Evolutionary conservation across 768 basidiomycete species (phyloP), one percentile per base, ranked within the genome.

Genomic region (Ramaria rubella): DNA sequence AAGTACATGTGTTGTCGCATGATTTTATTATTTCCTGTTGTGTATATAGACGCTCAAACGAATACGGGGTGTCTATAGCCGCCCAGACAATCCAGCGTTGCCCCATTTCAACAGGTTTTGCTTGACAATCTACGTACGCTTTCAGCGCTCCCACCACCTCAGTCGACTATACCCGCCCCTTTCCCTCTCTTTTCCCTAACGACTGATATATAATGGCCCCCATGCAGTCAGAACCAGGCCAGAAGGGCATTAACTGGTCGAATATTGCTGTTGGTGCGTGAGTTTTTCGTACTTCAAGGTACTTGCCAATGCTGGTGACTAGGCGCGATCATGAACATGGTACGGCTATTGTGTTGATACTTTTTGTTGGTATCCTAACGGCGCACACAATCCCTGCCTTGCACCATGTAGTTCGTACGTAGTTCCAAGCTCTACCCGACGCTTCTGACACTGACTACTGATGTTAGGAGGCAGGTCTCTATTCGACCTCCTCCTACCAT

Each of bases 291-390:
- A 44, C 36, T 59, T 59, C 52, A 21, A 15, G 23, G 33, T 29
- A 53, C 62, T 58, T 58, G 68, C 52, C 59, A 63, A 61, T 53
- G 48, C 60, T 59, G 55, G 58, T 42, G 40, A 57, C 61, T 58
- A 93, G 94, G 94, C 73, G 94, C 77, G 59, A 92, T 96, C 67
- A 97, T 98, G 95, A 97, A 97, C 79, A 90, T 99, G 90, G 93
- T 95, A 75, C 65, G 64, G 68, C 58, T 51, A 61, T 61, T 44
- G 44, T 30, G 14, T n/a, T 15, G 29, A 5, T n/a, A 17, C 27
- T 14, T 26, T 9, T 12, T 12, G 30, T 51, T 33, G 43, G 34
- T 26, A 58, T 38, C 48, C 51, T 61, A 29, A 54, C 52, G 30
- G 45, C 48, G 15, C 31, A 30, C 33, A 23, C 14, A 21, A 30